Evolutionary conservation across 2,329 filamentous ascomycete species (phyloP).

Genomic region (Pseudopithomyces maydicus): DNA sequence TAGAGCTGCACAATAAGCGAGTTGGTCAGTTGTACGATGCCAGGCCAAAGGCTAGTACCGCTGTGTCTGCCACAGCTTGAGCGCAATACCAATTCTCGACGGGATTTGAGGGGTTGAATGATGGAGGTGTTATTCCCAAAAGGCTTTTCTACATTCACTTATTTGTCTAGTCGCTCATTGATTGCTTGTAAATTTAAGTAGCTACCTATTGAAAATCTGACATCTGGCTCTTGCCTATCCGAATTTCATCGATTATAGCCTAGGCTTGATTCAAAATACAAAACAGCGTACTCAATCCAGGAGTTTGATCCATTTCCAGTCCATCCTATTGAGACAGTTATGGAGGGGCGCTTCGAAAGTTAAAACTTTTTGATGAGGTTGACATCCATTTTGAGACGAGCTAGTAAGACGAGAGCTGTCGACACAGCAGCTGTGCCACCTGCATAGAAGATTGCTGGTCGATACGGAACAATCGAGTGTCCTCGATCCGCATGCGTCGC

Average conservation of each 20-base stretch:
- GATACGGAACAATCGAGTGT: constrained; percentile 1
- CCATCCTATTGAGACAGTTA: no score
- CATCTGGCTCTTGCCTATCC: background rate
- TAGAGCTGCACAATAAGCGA: constrained; percentile 9
- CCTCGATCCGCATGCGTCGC: constrained; percentile 3
- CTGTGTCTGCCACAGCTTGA: background rate
- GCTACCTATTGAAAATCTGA: background rate
- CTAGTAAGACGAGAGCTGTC: constrained; percentile 1
- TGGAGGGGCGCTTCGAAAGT: background rate
- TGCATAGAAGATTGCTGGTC: constrained; percentile 6
- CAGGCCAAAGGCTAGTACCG: background rate
- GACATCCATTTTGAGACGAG: constrained; percentile 2
- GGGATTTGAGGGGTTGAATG: background rate
- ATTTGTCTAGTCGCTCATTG: background rate
- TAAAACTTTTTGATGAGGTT: constrained; percentile 3
- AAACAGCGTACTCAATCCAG: no score
- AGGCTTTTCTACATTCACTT: no score
- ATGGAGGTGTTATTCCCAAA: background rate
- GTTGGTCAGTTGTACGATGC: constrained; percentile 5
- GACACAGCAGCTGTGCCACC: constrained; percentile 2
- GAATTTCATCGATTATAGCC: background rate
- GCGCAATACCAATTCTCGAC: background rate
- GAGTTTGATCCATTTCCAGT: no score
- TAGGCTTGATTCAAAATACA: background rate
- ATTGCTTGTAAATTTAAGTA: background rate